Evolutionary conservation across 805 yeast genomes (phyloP).

Genomic region (Hemisphaericaspora nanyangensis): DNA sequence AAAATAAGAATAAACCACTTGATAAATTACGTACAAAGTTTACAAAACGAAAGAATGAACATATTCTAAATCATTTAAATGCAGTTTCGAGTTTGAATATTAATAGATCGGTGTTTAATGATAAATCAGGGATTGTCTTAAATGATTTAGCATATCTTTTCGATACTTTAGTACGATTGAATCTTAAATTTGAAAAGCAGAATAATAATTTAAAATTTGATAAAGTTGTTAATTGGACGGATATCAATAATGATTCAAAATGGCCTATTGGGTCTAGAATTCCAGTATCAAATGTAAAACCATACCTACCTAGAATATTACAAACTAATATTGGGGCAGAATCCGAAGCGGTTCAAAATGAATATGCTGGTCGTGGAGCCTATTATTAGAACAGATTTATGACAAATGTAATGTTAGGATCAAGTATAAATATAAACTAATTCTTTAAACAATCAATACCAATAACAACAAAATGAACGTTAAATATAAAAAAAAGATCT

Average conservation of each 20-base stretch:
- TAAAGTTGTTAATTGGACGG: slow-evolving; percentile 31
- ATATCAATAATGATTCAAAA: slow-evolving; percentile 32
- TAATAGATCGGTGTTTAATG: slow-evolving; percentile 32
- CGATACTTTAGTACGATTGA: slow-evolving; percentile 36
- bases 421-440: too few species aligned
- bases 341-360: neutral
- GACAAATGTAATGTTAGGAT: too few species aligned
- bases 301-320: slow-evolving; percentile 18
- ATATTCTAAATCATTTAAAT: slow-evolving; percentile 25
- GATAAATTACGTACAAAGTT: slow-evolving; percentile 23
- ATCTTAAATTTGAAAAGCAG: slow-evolving; percentile 41
- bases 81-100: slow-evolving; percentile 33
- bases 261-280: slow-evolving; percentile 41
- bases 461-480: too few species aligned
- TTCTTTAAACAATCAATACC: too few species aligned
- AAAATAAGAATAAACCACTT: slow-evolving; percentile 6
- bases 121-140: slow-evolving; percentile 30
- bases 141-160: slow-evolving; percentile 37
- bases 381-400: slow-evolving; percentile 9
- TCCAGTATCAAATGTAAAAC: slow-evolving; percentile 25
- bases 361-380: slow-evolving; percentile 9
- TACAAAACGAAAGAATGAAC: slow-evolving; percentile 28
- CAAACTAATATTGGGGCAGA: neutral
- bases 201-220: slow-evolving; percentile 39
- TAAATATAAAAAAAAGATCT: too few species aligned